These are phyloP conservation scores for Mariannaea sp. DNA, from an alignment of 2,329 filamentous ascomycete genomes.

Conservation along the genomic window DNA sequence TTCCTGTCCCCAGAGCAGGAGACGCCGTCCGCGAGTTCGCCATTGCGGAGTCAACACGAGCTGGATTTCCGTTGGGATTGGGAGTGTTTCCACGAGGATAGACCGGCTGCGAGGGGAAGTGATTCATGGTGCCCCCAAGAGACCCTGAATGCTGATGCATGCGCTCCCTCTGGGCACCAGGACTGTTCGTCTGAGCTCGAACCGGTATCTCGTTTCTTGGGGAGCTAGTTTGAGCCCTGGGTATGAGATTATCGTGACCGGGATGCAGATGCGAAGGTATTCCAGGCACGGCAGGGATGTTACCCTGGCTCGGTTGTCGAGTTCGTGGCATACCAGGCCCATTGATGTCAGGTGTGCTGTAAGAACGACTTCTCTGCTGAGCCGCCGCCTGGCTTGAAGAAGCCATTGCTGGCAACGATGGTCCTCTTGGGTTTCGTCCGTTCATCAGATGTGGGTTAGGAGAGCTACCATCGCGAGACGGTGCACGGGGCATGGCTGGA, in stretches of 20 bases:
- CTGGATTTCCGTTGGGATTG: slow-evolving; percentile 42
- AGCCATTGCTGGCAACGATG: slow-evolving; percentile 77
- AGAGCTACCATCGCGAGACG: slow-evolving; percentile 76
- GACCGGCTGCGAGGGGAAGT: slow-evolving; percentile 61
- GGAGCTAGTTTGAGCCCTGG: slow-evolving; percentile 81
- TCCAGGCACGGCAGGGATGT: slow-evolving; percentile 73
- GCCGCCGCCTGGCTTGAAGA: slow-evolving; percentile 58
- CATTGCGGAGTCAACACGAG: slow-evolving; percentile 47
- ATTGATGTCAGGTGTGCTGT: slow-evolving; percentile 94
- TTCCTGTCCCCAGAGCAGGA: slow-evolving; percentile 49
- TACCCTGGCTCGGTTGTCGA: slow-evolving; percentile 57
- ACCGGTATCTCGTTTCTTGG: slow-evolving; percentile 71
- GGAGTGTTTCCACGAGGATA: slow-evolving; percentile 55
- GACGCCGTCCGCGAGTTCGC: slow-evolving; percentile 53
- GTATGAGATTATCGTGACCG: slow-evolving; percentile 66
- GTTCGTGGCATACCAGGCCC: slow-evolving; percentile 64
- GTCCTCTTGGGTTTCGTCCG: slow-evolving; percentile 71
- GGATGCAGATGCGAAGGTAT: slow-evolving; percentile 73
- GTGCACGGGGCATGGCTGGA: slow-evolving; percentile 79
- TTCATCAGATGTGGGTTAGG: slow-evolving; percentile 67
- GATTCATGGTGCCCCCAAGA: slow-evolving; percentile 57
- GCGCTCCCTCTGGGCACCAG: slow-evolving; percentile 68
- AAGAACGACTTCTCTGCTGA: slow-evolving; percentile 79
- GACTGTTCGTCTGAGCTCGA: slow-evolving; percentile 72
- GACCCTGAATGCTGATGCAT: slow-evolving; percentile 54